Conservation (phyloP, 371 early-diverging fungal genomes). For the Blastocladiella emersonii region DNA sequence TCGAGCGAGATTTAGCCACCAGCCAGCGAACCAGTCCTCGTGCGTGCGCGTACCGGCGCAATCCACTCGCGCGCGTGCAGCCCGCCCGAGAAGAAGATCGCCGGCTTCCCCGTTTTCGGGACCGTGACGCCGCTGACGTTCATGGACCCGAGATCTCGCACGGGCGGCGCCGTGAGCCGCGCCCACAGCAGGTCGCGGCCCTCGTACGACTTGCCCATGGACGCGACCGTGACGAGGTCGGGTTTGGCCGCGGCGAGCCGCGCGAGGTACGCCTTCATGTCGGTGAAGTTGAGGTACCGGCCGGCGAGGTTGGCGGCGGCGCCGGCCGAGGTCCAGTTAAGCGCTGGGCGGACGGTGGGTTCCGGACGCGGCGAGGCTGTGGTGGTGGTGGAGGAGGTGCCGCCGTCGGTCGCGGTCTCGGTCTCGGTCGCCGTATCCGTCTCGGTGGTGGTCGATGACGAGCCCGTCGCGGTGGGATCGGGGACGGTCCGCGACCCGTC, state of each 20-base stretch:
- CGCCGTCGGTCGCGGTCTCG: too few species aligned
- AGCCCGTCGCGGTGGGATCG: too few species aligned
- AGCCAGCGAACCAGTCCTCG: neutral
- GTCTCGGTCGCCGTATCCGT: neutral
- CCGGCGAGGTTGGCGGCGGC: neutral
- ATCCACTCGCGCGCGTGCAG: conserved; percentile 14
- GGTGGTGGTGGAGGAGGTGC: too few species aligned
- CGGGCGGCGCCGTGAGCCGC: neutral
- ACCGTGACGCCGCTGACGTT: neutral
- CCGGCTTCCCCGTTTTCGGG: neutral
- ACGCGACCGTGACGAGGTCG: neutral
- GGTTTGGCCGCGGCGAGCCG: neutral
- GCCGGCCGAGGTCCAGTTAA: neutral
- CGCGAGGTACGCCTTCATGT: neutral
- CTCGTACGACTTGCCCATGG: neutral
- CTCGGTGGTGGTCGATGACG: neutral
- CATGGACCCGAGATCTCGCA: neutral
- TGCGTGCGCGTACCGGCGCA: neutral
- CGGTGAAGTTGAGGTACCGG: neutral
- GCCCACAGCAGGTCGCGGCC: neutral
- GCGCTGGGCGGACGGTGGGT: neutral
- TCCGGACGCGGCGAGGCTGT: too few species aligned
- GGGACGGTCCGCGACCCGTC: too few species aligned
- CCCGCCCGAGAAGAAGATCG: conserved; percentile 1
- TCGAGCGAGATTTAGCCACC: neutral